Base-by-base conservation (phyloP, 176 grass and related monocot species). In the Oropetium thomaeum region DNA sequence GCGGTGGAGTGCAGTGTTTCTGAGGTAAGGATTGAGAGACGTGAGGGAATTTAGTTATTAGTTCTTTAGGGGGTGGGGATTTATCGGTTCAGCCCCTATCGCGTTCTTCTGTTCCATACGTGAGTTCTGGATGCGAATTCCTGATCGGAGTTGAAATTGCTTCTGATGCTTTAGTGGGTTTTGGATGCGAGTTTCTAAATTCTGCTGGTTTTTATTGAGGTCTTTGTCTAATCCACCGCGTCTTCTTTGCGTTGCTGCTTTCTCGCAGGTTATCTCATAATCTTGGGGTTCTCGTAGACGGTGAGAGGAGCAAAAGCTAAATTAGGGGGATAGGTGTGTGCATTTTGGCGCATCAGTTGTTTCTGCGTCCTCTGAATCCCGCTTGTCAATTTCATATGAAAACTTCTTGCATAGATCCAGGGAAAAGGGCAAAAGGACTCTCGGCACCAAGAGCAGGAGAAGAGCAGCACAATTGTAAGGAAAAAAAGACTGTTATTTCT, bases 381-480 rank as follows among this genome's bases (percentile, higher is more conserved):
- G 14, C 30, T 16, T 37, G 16, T 3, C 2, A 19, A 7, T 38
- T 74, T 60, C 22, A 38, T 29, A n/a, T 2, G 5, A 20, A 48
- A 29, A 30, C 10, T n/a, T 67, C 13, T 57, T 75, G 29, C 51
- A 47, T 44, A 26, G 17, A 43, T 83, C 12, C 32, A 62, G 31
- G 73, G 39, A 63, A 63, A 62, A 60, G 52, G 34, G 53, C 16
- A 35, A 11, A 4, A 76, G 63, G 40, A 51, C 52, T 17, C 16
- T 7, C 23, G 23, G 4, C 10, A 42, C 33, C 32, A 38, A 49
- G 52, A 82, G 48, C 10, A 49, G 31, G 53, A 49, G 31, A 52
- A 75, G 37, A n/a, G 27, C 39, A 76, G 53, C 39, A 76, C 23
- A 51, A 23, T 30, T 30, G 48, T 74, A 75, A 38, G 80, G 80